Conservation (phyloP, 176 grass and related monocot genomes). For the Ensete glaucum region DNA sequence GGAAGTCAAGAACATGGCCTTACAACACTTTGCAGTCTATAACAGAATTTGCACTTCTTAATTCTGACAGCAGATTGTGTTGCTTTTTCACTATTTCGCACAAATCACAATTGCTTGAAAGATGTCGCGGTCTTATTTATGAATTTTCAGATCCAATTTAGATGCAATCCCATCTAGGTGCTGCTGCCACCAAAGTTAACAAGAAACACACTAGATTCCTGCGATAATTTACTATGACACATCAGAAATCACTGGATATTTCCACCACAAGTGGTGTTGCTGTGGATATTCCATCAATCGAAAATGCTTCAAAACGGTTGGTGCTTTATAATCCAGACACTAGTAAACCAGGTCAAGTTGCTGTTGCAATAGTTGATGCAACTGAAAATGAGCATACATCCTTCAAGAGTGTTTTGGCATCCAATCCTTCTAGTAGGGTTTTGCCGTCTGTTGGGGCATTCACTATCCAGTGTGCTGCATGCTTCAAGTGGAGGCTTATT, state of each 20-base stretch:
- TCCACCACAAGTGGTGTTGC: not conserved
- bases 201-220: not conserved
- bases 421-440: constrained; percentile 8
- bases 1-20: no score
- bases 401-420: not conserved
- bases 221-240: not conserved
- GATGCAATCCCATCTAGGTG: not conserved
- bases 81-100: not conserved
- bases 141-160: not conserved
- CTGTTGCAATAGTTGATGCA: not conserved
- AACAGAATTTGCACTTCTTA: not conserved
- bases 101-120: not conserved
- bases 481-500: constrained; percentile 56
- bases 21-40: not conserved
- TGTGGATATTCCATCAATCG: not conserved
- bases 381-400: not conserved
- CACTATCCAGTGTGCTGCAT: constrained; percentile 53
- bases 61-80: not conserved
- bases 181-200: not conserved
- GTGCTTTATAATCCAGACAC: constrained; percentile 19
- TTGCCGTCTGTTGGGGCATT: constrained; percentile 46
- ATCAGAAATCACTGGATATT: not conserved
- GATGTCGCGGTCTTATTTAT: not conserved
- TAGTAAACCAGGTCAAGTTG: constrained; percentile 6
- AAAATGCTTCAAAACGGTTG: constrained; percentile 23